Base-by-base conservation (phyloP, 2,329 filamentous ascomycete genomes). In the Beauveria australis region DNA sequence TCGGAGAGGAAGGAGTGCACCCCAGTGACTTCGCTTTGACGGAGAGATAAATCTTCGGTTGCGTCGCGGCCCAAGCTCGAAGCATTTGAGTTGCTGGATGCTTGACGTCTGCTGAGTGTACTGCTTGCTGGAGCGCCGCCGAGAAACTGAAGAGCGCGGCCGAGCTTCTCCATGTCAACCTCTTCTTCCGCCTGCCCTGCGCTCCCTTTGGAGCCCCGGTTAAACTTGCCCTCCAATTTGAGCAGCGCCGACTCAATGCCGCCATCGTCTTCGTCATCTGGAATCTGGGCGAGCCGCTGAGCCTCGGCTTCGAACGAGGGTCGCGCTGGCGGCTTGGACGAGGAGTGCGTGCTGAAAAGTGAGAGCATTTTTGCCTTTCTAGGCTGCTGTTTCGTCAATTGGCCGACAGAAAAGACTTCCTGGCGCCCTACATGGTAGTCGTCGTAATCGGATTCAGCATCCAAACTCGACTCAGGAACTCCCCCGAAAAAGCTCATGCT, bases 221-320 rank as follows among this genome's bases (percentile, higher is more conserved):
- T 82, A 66, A 88, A 94, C 66, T 85, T 93, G 10, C 94, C 94
- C 75, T 99, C 94, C 0, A 99, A 80, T 69, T 97, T 99, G 67
- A 92, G 75, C 55, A 99, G 73, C 0, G 94, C 91, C n/a, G 92
- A 92, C 70, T 97, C 94, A 28, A 97, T 87, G 14, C 93, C 93
- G 7, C 91, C 91, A 69, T 95, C 90, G 63, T 87, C 82, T 18
- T 77, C 71, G 43, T 95, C 91, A 69, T 97, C 92, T 0, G 93
- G 91, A 28, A 97, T 90, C 60, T 89, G 87, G 2, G 92, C 91
- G 59, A 99, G 83, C 67, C 90, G 90, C 62, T 92, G 87, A 1
- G 95, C 91, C 67, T 96, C 92, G 3, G 83, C 88, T 72, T 97
- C 91, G 66, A 97, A 97, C 0, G 92, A 97, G 1, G 84, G 82